These are phyloP conservation scores for Auriculariales sp. DNA, from an alignment of 768 basidiomycete genomes.

Conservation along the genomic window DNA sequence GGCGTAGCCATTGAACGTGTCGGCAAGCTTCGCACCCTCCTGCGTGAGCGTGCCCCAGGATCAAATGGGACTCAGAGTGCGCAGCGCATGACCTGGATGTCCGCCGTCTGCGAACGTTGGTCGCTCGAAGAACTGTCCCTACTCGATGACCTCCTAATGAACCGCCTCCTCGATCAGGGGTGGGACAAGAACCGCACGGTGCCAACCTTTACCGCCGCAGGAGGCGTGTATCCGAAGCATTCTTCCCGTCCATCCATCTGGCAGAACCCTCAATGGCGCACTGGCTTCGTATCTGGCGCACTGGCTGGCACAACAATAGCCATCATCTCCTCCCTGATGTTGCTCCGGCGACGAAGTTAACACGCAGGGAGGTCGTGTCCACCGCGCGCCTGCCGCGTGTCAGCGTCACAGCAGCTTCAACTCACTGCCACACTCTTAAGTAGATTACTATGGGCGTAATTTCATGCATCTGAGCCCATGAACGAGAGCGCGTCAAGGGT, in stretches of 20 bases:
- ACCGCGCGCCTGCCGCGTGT: too few species aligned
- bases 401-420: too few species aligned
- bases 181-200: constrained; percentile 39
- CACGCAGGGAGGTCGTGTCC: too few species aligned
- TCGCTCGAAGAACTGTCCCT: constrained; percentile 61
- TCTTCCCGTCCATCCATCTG: neutral
- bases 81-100: constrained; percentile 87
- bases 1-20: constrained; percentile 71
- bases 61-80: constrained; percentile 65
- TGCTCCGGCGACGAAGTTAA: too few species aligned
- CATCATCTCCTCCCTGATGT: too few species aligned
- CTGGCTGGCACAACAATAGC: neutral
- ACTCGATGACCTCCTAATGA: constrained; percentile 53
- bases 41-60: constrained; percentile 72
- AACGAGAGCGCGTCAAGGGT: too few species aligned
- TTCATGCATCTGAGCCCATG: too few species aligned
- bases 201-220: neutral
- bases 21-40: constrained; percentile 51
- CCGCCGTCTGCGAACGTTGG: constrained; percentile 75
- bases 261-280: neutral
- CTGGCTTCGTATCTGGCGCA: neutral
- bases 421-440: too few species aligned
- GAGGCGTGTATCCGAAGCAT: neutral
- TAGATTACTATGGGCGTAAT: too few species aligned
- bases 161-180: constrained; percentile 59